Percentiles rank a stretch among this genome's conserved stretches.
These are phyloP conservation scores for Boehmeria nivea DNA, from an alignment of 306 rosid genomes.

Conservation along the genomic window DNA sequence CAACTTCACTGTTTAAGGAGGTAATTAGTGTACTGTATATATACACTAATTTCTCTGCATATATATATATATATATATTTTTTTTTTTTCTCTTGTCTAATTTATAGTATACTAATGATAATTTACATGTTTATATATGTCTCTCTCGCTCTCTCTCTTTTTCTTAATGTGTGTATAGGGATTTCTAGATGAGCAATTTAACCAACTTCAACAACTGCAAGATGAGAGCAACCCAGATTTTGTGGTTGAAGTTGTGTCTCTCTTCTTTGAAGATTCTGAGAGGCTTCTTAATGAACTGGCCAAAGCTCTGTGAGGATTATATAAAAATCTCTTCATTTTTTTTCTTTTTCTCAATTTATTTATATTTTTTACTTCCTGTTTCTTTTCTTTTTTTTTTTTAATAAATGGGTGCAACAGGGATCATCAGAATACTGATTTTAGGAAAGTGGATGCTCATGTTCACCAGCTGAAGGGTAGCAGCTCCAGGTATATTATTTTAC, in stretches of 20 bases:
- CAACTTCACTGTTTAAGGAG: constrained; percentile 59
- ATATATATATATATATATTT: not conserved
- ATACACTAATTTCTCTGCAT: no score
- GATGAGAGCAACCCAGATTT: constrained; percentile 83
- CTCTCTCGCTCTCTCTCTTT: not conserved
- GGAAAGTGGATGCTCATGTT: constrained; percentile 60
- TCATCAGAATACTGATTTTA: constrained; percentile 52
- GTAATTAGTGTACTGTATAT: constrained; percentile 37
- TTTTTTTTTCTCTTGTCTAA: not conserved
- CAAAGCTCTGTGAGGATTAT: constrained; percentile 46
- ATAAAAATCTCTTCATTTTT: no score
- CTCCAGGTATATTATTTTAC: constrained; percentile 58
- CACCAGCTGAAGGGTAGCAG: constrained; percentile 93
- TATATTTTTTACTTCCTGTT: not conserved
- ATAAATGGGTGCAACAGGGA: constrained; percentile 31
- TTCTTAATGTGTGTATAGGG: constrained; percentile 43
- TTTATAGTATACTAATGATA: constrained; percentile 10
- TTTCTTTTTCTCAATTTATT: not conserved
- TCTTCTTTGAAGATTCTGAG: constrained; percentile 68
- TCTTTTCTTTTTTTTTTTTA: not conserved
- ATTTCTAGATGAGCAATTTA: constrained; percentile 64
- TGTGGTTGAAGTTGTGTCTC: constrained; percentile 72
- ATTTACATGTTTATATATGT: not conserved
- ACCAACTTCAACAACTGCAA: constrained; percentile 60
- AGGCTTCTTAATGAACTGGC: constrained; percentile 59